These are phyloP conservation scores for Alternaria sp. DNA, from an alignment of 2,329 filamentous ascomycete genomes.

Conservation along the genomic window DNA sequence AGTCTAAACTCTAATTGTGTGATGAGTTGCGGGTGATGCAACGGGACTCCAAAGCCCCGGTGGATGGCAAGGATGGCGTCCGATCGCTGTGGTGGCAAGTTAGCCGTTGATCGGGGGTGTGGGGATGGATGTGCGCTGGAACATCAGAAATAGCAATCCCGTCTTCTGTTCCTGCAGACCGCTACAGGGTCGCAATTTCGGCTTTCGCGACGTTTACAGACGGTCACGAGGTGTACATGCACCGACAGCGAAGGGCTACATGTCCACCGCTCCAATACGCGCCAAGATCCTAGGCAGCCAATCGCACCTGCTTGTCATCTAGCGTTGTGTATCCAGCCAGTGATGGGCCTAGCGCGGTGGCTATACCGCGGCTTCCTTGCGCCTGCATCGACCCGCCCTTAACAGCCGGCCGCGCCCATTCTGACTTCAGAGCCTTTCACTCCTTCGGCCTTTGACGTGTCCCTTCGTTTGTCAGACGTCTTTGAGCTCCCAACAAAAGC, in stretches of 20 bases:
- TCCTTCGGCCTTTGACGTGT: conserved; percentile 4
- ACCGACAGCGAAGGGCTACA: conserved; percentile 13
- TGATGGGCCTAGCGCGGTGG: conserved; percentile 16
- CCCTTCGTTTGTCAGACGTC: conserved; percentile 14
- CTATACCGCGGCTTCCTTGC: conserved; percentile 22
- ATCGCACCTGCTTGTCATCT: conserved; percentile 4
- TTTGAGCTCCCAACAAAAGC: conserved; percentile 2
- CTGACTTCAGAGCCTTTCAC: conserved; percentile 12
- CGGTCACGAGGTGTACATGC: not conserved
- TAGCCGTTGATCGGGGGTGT: conserved; percentile 3
- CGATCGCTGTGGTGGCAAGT: conserved; percentile 7
- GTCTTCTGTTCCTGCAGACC: conserved; percentile 7
- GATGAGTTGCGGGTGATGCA: not conserved
- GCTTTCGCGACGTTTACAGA: conserved; percentile 1
- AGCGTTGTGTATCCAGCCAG: conserved; percentile 11
- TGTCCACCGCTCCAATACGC: conserved; percentile 4
- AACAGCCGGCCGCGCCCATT: conserved; percentile 19
- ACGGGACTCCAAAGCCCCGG: conserved; percentile 6
- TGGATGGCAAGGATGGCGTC: not conserved
- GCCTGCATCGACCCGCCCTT: conserved; percentile 19
- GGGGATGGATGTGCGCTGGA: not conserved
- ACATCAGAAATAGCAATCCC: not conserved
- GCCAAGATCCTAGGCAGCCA: conserved; percentile 16
- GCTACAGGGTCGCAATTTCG: conserved; percentile 2
- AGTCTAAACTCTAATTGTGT: not conserved